These are phyloP conservation scores for Agrocybe chaxingu DNA, from an alignment of 768 basidiomycete species.

Conservation along the genomic window DNA sequence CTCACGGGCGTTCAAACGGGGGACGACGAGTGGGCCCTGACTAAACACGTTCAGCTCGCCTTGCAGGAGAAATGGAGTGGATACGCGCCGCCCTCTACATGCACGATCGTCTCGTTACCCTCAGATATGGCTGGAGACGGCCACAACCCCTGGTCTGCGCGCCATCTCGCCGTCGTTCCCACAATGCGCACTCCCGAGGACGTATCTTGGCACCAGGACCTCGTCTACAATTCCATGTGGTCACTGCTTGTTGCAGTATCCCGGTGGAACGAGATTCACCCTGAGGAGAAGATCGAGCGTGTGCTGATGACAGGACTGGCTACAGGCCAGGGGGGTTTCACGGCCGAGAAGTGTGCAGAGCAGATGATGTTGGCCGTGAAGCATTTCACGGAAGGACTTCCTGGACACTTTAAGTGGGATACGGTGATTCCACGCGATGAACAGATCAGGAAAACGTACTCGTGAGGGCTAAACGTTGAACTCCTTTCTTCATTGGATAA, in stretches of 20 bases:
- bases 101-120: not conserved
- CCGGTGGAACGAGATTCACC: not conserved
- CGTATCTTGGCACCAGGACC: conserved; percentile 5
- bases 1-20: not conserved
- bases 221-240: conserved; percentile 9
- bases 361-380: conserved; percentile 13
- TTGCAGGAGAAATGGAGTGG: not conserved
- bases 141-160: not conserved
- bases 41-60: not conserved
- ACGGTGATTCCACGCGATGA: conserved; percentile 2
- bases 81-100: not conserved
- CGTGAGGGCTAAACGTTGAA: too few relatives aligned
- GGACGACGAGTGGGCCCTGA: not conserved
- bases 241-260: not conserved
- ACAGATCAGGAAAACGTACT: conserved; percentile 4
- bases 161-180: not conserved
- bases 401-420: conserved; percentile 1
- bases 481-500: too few relatives aligned
- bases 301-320: conserved; percentile 15
- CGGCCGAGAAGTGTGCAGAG: conserved; percentile 4
- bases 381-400: conserved; percentile 6
- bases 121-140: too few relatives aligned
- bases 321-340: conserved; percentile 9
- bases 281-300: not conserved
- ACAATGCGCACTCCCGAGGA: conserved; percentile 4